phyloP scores from a whole-genome alignment of 2,329 filamentous ascomycete species.

The Talaromyces rugulosus region DNA sequence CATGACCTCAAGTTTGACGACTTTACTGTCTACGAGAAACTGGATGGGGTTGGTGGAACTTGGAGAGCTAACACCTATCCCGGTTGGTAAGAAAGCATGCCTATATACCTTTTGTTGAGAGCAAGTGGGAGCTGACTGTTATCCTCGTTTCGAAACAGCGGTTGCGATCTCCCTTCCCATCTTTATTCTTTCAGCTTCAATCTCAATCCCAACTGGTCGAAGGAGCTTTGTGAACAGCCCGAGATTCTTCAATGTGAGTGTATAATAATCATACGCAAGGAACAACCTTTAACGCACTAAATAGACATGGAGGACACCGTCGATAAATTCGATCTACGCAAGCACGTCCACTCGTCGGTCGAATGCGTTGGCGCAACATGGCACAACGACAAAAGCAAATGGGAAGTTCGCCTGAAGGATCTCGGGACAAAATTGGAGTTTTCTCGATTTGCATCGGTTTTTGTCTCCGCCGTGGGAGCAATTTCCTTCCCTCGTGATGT shows the following conservation, averaged over 20 bases:
- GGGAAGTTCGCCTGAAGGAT: constrained; percentile 22
- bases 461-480: constrained; percentile 21
- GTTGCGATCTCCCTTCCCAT: constrained; percentile 25
- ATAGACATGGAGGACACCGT: constrained; percentile 26
- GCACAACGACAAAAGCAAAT: constrained; percentile 17
- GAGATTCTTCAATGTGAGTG: constrained; percentile 30
- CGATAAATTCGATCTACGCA: constrained; percentile 26
- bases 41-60: constrained; percentile 57
- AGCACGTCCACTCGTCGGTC: constrained; percentile 20
- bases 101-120: neutral
- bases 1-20: constrained; percentile 56
- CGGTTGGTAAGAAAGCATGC: constrained; percentile 24
- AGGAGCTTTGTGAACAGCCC: constrained; percentile 26
- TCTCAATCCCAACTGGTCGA: constrained; percentile 33
- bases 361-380: constrained; percentile 22
- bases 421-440: constrained; percentile 16
- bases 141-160: neutral
- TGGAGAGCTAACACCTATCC: constrained; percentile 63
- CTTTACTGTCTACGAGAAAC: constrained; percentile 57
- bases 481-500: constrained; percentile 14
- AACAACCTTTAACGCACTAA: no score
- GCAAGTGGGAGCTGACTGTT: neutral
- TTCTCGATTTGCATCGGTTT: constrained; percentile 15
- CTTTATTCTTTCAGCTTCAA: constrained; percentile 39
- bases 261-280: no score